Conservation (phyloP, 306 rosid species). For the Carpinus viminea region DNA sequence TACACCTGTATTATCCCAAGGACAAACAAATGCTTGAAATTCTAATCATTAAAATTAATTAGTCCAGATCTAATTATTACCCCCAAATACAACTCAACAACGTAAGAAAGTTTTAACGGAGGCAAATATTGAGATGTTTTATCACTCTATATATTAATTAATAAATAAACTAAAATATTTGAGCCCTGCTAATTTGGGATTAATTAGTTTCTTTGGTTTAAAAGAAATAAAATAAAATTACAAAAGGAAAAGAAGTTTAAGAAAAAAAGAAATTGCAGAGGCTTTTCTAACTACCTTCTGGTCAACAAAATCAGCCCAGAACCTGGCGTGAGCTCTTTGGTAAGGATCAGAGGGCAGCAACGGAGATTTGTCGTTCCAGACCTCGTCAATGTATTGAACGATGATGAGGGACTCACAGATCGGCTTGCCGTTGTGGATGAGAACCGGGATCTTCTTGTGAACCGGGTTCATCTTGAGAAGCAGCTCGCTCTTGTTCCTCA, state of each 20-base stretch:
- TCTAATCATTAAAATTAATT: too few relatives aligned
- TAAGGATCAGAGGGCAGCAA: conserved; percentile 38
- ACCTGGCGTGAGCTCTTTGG: conserved; percentile 33
- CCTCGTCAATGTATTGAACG: conserved; percentile 41
- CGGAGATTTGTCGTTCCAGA: conserved; percentile 34
- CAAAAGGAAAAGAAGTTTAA: neutral
- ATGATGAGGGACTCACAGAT: conserved; percentile 23
- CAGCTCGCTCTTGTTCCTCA: conserved; percentile 25
- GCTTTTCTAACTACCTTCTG: conserved; percentile 20
- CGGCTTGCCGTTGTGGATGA: conserved; percentile 42
- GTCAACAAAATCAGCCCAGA: conserved; percentile 52
- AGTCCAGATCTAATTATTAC: too few relatives aligned
- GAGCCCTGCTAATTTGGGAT: too few relatives aligned
- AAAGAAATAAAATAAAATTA: neutral
- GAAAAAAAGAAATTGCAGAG: neutral
- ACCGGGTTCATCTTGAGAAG: conserved; percentile 36
- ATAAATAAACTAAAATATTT: too few relatives aligned
- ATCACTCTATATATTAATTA: too few relatives aligned
- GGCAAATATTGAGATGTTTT: too few relatives aligned
- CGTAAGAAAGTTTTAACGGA: too few relatives aligned
- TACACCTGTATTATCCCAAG: conserved; percentile 19
- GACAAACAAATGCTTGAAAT: too few relatives aligned
- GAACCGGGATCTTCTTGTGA: conserved; percentile 40
- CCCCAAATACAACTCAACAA: too few relatives aligned
- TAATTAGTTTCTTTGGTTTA: too few relatives aligned